These are phyloP conservation scores for Casuarina glauca DNA, from an alignment of 306 rosid genomes.

Conservation along the genomic window DNA sequence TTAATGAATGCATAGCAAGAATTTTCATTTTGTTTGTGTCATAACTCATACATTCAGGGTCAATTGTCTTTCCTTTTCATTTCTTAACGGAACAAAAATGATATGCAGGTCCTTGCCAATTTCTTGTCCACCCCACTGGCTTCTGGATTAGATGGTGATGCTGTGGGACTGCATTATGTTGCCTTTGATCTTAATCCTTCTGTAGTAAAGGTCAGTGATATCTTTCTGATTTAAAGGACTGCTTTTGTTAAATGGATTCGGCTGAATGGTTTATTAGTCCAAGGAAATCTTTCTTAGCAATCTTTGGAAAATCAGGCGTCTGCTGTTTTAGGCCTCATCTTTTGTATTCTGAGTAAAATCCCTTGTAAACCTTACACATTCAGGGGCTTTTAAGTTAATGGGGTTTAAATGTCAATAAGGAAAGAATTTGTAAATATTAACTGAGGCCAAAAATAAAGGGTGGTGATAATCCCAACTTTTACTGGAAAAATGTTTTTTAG, in stretches of 20 bases:
- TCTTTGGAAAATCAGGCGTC: background rate
- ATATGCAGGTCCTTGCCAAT: constrained; percentile 86
- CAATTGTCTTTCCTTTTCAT: constrained; percentile 9
- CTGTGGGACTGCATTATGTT: constrained; percentile 66
- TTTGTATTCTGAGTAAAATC: no score
- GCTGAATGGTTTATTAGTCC: background rate
- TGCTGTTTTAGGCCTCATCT: background rate
- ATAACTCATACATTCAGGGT: constrained; percentile 23
- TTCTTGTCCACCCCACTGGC: constrained; percentile 81
- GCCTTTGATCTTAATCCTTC: constrained; percentile 89
- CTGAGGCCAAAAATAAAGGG: no score
- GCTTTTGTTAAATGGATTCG: background rate
- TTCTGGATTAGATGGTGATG: constrained; percentile 61
- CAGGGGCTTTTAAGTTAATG: no score
- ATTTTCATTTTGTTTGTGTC: constrained; percentile 17
- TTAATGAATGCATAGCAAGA: constrained; percentile 25
- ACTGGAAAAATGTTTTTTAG: no score
- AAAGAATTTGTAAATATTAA: no score
- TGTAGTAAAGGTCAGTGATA: constrained; percentile 74
- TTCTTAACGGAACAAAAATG: background rate
- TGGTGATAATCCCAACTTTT: no score
- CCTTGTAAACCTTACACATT: no score
- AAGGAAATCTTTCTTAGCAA: background rate
- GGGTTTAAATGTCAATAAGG: no score
- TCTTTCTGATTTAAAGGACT: constrained; percentile 12